Evolutionary conservation across 768 basidiomycete species (phyloP).

Genomic region (Tylopilus vinaceipallidus): DNA sequence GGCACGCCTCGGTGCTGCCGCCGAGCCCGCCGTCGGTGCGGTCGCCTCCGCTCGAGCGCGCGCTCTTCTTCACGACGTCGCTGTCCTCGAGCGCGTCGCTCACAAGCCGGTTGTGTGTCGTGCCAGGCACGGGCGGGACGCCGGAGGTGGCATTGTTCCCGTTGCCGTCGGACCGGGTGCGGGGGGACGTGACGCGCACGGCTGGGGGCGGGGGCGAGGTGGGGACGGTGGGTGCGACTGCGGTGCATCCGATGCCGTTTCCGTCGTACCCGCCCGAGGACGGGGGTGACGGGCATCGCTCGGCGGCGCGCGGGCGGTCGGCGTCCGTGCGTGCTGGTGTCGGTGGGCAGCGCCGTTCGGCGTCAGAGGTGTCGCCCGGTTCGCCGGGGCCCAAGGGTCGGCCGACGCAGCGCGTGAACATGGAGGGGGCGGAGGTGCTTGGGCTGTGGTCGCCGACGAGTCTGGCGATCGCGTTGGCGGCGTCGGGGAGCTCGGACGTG

Average conservation of each 20-base stretch:
- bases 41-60: constrained; percentile 54
- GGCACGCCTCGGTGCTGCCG: constrained; percentile 45
- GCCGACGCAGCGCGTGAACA: constrained; percentile 5
- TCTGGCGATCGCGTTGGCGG: constrained; percentile 20
- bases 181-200: no score
- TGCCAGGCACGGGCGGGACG: neutral
- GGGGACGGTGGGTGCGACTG: constrained; percentile 8
- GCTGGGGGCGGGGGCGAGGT: constrained; percentile 3
- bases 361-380: constrained; percentile 1
- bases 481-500: constrained; percentile 26
- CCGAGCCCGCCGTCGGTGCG: constrained; percentile 55
- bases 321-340: neutral
- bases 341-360: no score
- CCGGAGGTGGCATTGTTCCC: constrained; percentile 20
- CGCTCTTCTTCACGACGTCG: constrained; percentile 49
- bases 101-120: neutral
- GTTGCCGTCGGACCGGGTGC: constrained; percentile 17
- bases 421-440: constrained; percentile 8
- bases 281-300: no score
- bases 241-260: constrained; percentile 16
- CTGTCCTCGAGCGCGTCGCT: constrained; percentile 19
- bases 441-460: constrained; percentile 25
- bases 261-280: constrained; percentile 24
- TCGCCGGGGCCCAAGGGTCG: constrained; percentile 8
- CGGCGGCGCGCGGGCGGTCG: neutral